Evolutionary conservation across 768 basidiomycete species (phyloP), one percentile per base, ranked within the genome.

Genomic region (Russula sp.): DNA sequence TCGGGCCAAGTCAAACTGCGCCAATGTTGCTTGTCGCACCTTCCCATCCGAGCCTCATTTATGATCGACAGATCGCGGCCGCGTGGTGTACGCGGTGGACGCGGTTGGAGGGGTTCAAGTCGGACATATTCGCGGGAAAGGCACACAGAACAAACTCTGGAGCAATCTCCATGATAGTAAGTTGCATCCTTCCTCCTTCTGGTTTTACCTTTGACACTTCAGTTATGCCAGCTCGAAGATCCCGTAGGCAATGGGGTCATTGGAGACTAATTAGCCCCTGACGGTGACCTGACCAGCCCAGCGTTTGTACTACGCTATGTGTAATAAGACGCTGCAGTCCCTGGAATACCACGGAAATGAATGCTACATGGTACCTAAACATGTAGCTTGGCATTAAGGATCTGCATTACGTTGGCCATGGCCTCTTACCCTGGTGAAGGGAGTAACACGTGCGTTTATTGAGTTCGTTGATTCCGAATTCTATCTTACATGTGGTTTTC

Each of bases 401-500:
- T 9, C 8, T 42, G 18, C 18, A 42, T 42, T 20, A 20, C 42
- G 18, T 8, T 20, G 16, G 38, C 38, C 14, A 38, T 38, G 38
- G 5, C 34, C 34, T 11, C 38, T 38, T 38, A 38, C 36, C 36
- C 36, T 14, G 36, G 36, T 2, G 36, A 38, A 32, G 18, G 34
- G 38, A 38, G 38, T 11, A 36, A 36, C 34, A 49, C 18, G 22
- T 24, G 14, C 32, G 49, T 22, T 14, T 20, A 40, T 57, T 1
- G 2, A 44, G 26, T 40, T 48, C 18, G 26, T 48, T 26, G 14
- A 13, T 14, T 44, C 11, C 20, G 30, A 22, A 54, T 14, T 26
- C 44, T 60, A 59, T 64, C 58, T 49, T 60, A 64, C 57, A 59
- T 32, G 22, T n/a, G 6, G n/a, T 44, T 42, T 57, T 57, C 56